These are phyloP conservation scores for Penicillium desertorum DNA, from an alignment of 495 filamentous ascomycete genomes.

Conservation along the genomic window DNA sequence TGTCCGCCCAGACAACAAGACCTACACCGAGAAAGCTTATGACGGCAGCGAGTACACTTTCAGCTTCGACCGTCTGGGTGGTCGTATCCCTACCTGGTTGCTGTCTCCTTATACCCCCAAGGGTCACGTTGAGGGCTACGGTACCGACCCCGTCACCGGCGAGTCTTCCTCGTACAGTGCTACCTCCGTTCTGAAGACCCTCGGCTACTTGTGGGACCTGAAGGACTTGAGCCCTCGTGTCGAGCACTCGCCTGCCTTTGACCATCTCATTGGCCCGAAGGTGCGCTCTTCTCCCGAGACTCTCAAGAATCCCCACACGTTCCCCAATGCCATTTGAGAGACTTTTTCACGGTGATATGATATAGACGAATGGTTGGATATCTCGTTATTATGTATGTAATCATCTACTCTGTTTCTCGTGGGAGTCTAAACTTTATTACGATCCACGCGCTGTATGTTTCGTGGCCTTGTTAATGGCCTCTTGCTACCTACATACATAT, in stretches of 20 bases:
- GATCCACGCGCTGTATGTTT: neutral
- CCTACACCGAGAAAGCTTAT: slow-evolving; percentile 45
- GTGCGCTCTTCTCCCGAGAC: slow-evolving; percentile 19
- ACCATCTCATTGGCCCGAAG: slow-evolving; percentile 40
- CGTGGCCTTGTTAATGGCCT: neutral
- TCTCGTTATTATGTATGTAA: too few species aligned
- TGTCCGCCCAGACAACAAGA: slow-evolving; percentile 44
- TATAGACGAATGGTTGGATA: neutral
- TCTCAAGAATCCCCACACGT: slow-evolving; percentile 25
- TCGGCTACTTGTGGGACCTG: slow-evolving; percentile 49
- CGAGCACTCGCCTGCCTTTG: slow-evolving; percentile 44
- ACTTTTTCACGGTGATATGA: neutral
- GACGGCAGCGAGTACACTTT: slow-evolving; percentile 48
- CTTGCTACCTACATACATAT: neutral
- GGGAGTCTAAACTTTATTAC: neutral
- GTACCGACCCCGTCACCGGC: slow-evolving; percentile 36
- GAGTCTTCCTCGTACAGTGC: slow-evolving; percentile 40
- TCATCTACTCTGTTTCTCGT: neutral
- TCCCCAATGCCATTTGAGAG: slow-evolving; percentile 24
- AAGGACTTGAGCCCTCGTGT: slow-evolving; percentile 46
- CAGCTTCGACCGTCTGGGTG: slow-evolving; percentile 51
- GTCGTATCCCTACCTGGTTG: slow-evolving; percentile 53
- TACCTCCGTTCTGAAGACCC: slow-evolving; percentile 45
- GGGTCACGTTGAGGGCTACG: slow-evolving; percentile 48
- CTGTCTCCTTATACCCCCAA: slow-evolving; percentile 50